Base-by-base conservation (phyloP, 768 basidiomycete genomes). In the Amanita pallidorosea region DNA sequence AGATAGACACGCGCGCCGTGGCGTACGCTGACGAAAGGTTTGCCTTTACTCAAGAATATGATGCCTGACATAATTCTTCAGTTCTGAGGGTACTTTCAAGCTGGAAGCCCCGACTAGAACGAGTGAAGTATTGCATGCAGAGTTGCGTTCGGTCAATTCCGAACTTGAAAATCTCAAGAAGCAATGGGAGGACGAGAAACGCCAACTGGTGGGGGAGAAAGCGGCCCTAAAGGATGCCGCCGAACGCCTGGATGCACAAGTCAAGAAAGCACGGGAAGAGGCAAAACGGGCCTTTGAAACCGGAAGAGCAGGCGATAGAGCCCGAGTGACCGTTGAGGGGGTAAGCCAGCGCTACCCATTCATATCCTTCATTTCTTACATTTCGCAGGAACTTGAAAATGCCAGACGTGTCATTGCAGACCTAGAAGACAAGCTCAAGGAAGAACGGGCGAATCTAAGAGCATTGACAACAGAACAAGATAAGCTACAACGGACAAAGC, bases 161-260 rank as follows among this genome's bases (percentile, higher is more conserved):
- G 78, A 89, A 54, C 70, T 90, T 25, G 74, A 75, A 17, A 64
- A 66, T 34, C 76, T 91, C 70, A 85, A 76, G 68, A 71, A 69
- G 41, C 70, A 78, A 60, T 89, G 88, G 88, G 75, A 76, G 23
- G 69, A 74, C n/a, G 86, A 88, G 58, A 79, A 74, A 60, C 69
- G 66, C 31, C 70, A 74, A 49, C 69, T 89, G 12, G 59, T 83
- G 23, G 83, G 76, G 44, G 85, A 91, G 64, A 88, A 83, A 45
- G 81, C 77, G 2, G 75, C 78, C 38, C 75, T 92, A 29, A 82
- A 87, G 58, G 80, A 88, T 54, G 74, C 81, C 6, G 75, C 87
- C 0, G 79, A 76, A 54, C 79, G 80, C 6, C 70, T 91, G 58
- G 79, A 83, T 57, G 64, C 63, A 18, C 73, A 89, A 61, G 70